phyloP scores from a whole-genome alignment of 192 early-diverging fungal species.

The Coemansia sp. region DNA sequence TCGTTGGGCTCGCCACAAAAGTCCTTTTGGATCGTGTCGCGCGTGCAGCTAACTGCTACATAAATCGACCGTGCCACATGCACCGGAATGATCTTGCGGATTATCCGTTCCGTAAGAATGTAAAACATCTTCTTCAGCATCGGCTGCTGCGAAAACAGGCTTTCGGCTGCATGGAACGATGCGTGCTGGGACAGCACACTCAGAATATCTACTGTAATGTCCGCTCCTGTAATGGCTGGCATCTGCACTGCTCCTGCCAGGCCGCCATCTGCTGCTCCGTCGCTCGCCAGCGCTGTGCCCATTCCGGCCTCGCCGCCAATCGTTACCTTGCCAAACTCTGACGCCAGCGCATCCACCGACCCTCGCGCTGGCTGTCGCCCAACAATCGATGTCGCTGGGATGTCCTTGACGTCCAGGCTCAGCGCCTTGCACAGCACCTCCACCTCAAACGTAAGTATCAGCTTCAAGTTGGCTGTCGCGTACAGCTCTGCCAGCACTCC shows the following conservation, averaged over 20 bases:
- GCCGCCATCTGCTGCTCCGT: background rate
- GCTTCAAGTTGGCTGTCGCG: conserved; percentile 87
- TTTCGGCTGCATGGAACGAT: conserved; percentile 75
- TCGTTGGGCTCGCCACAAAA: conserved; percentile 95
- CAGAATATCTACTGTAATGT: conserved; percentile 51
- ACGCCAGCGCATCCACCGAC: conserved; percentile 21
- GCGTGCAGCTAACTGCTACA: conserved; percentile 88
- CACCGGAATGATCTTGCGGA: conserved; percentile 85
- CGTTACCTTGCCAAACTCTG: conserved; percentile 28
- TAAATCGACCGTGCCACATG: conserved; percentile 92
- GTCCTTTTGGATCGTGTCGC: conserved; percentile 92
- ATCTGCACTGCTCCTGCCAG: conserved; percentile 22
- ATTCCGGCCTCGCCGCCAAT: conserved; percentile 4
- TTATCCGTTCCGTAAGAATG: conserved; percentile 83
- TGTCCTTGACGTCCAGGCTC: conserved; percentile 76
- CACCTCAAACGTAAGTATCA: conserved; percentile 97
- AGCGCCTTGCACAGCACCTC: conserved; percentile 96
- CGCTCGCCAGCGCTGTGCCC: background rate
- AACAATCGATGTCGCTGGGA: conserved; percentile 46
- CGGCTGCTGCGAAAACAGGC: conserved; percentile 81
- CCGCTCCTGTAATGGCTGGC: conserved; percentile 35
- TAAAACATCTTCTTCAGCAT: conserved; percentile 86
- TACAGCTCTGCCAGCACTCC: conserved; percentile 90
- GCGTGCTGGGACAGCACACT: conserved; percentile 50
- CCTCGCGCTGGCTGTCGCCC: conserved; percentile 11